Evolutionary conservation across 257 asterid species (phyloP).

Genomic region (Solanum paucissectum): DNA sequence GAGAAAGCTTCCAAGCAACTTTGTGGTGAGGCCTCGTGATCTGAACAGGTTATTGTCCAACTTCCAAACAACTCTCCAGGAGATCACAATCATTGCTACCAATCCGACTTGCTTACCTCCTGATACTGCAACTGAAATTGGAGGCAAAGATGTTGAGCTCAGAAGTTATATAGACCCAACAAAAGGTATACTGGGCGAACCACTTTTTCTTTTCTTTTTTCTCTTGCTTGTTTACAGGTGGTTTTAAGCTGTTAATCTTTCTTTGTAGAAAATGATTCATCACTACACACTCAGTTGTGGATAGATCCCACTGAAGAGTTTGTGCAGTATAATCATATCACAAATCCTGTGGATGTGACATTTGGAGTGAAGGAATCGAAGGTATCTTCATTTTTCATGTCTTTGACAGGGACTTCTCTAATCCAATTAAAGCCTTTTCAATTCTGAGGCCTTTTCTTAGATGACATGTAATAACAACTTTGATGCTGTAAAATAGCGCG

Average conservation of each 20-base stretch:
- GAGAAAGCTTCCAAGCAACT: constrained; percentile 77
- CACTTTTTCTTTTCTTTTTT: not conserved
- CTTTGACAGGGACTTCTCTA: not conserved
- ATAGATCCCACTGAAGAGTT: constrained; percentile 94
- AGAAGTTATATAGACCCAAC: constrained; percentile 95
- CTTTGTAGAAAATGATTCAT: constrained; percentile 77
- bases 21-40: constrained; percentile 86
- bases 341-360: constrained; percentile 88
- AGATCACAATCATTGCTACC: constrained; percentile 85
- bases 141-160: constrained; percentile 92
- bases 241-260: constrained; percentile 8
- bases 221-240: not conserved
- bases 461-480: not conserved
- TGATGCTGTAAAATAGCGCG: not conserved
- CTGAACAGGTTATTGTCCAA: constrained; percentile 70
- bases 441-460: not conserved
- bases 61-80: constrained; percentile 85
- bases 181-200: constrained; percentile 42
- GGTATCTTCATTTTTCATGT: constrained; percentile 28
- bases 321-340: constrained; percentile 68
- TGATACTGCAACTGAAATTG: constrained; percentile 66
- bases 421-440: not conserved
- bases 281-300: constrained; percentile 94
- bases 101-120: constrained; percentile 49
- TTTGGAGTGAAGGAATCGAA: constrained; percentile 91